A percentile compares a stretch with the other conserved stretches of the same genome.
Conservation (phyloP, 495 filamentous ascomycete species). For the Penicillium salamii region DNA sequence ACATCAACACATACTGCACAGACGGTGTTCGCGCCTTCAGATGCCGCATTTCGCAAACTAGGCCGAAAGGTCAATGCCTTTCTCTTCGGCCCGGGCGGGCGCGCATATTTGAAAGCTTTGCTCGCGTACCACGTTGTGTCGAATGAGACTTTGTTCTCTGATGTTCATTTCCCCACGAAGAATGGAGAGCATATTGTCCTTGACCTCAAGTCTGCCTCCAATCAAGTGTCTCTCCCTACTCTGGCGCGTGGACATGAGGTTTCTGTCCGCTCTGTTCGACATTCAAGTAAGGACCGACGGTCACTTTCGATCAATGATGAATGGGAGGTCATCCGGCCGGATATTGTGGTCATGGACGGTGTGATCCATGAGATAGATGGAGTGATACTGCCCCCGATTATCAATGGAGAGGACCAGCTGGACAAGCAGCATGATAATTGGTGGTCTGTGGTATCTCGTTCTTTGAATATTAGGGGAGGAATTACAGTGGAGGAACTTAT, state of each 20-base stretch:
- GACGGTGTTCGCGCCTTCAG: conserved; percentile 9
- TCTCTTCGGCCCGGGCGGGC: neutral
- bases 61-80: neutral
- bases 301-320: neutral
- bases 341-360: neutral
- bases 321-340: neutral
- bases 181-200: neutral
- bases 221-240: neutral
- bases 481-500: neutral
- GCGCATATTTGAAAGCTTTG: neutral
- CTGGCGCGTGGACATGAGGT: neutral
- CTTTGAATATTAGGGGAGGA: neutral
- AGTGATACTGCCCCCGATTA: neutral
- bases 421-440: neutral
- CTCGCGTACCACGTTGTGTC: conserved; percentile 3
- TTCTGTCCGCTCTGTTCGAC: neutral
- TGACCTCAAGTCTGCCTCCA: neutral
- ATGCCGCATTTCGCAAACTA: neutral
- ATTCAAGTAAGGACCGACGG: neutral
- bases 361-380: neutral
- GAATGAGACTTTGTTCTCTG: conserved; percentile 5
- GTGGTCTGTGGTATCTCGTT: neutral
- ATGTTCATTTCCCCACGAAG: neutral
- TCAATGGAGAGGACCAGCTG: neutral
- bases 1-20: neutral